Base-by-base conservation (phyloP, 495 filamentous ascomycete genomes). In the Xylaria telfairii region DNA sequence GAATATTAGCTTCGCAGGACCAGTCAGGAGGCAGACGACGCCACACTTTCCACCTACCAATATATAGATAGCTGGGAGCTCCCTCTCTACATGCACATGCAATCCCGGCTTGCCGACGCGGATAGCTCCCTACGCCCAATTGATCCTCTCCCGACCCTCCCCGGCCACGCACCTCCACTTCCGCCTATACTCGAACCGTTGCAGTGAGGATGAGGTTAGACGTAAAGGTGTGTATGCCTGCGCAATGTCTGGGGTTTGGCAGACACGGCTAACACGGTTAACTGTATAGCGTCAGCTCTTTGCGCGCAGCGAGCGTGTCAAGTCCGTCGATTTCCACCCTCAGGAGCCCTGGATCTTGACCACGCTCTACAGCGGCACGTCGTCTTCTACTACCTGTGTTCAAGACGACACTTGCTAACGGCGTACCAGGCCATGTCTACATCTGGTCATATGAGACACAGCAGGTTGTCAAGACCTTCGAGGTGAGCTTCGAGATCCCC, bases 371-470 rank as follows among this genome's bases (percentile, higher is more conserved):
- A 97, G 93, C 85, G 96, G 92, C 94, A 66, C 61, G 73, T 57
- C 19, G 13, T 37, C 49, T 21, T 24, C 62, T 46, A 26, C 42
- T n/a, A 0, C 9, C 30, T 13, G 15, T 56, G 37, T 15, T 15
- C 42, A 19, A 21, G 30, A 24, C 42, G 44, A 21, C 44, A 6
- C 26, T 69, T 42, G 30, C 69, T 74, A 56, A 73, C 60, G 34
- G 28, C 57, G 56, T 32, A 59, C 60, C 67, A 94, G 90, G 95
- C 82, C 96, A 98, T 87, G 96, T 97, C 77, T 95, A 98, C 85
- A 98, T 99, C 78, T 99, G 96, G 96, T 98, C 95, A 12, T 97
- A 97, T 83, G 96, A 98, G 82, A 94, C 95, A 60, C 96, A 97
- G 82, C 91, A 93, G 37, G 94, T 99, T 72, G 93, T 99, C 81